Base-by-base conservation (phyloP, 192 early-diverging fungal species). In the Podila epigama region DNA sequence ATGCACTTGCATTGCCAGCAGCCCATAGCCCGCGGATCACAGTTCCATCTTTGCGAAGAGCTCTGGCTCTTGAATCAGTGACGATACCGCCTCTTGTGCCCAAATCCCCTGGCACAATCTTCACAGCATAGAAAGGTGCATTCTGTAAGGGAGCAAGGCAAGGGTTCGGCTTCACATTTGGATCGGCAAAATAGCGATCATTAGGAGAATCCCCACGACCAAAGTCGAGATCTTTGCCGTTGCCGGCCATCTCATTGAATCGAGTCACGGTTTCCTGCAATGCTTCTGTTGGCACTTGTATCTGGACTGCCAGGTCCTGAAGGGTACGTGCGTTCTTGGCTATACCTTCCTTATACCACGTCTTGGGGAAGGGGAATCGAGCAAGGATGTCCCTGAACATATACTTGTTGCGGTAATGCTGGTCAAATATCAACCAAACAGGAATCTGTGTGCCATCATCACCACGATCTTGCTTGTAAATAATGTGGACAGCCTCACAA, bases 11-110 rank as follows among this genome's bases (percentile, higher is more conserved):
- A 18, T 64, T 64, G 10, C 51, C 63, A 40, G 63, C 63, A 29
- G 37, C 63, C 63, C 63, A 64, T 51, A 64, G 29, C 20, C 63
- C 63, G 6, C n/a, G 35, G 51, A 64, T 64, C 28, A 64, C 63
- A 0, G 63, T 40, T 13, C 63, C 63, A n/a, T 64, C 63, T 1
- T 50, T 9, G 20, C 63, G 63, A 13, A 64, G 11, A 2, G 63
- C 51, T 6, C 51, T 64, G 15, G 50, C 63, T 20, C 54, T 52
- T 13, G 37, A 13, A 16, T 64, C 63, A 20, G 63, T 64, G 28
- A 64, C 63, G 54, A 64, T 64, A 20, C 63, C 63, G 0, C 63
- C 63, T 37, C 32, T 64, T 5, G 51, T 64, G 28, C 63, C 63
- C 13, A 64, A 12, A 54, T 64, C 63, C 4, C 63, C 63, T 6